A percentile compares a stretch with the other conserved stretches of the same genome.
phyloP scores from a whole-genome alignment of 1,139 yeast genomes.

The Pichia sorboxylosa region DNA sequence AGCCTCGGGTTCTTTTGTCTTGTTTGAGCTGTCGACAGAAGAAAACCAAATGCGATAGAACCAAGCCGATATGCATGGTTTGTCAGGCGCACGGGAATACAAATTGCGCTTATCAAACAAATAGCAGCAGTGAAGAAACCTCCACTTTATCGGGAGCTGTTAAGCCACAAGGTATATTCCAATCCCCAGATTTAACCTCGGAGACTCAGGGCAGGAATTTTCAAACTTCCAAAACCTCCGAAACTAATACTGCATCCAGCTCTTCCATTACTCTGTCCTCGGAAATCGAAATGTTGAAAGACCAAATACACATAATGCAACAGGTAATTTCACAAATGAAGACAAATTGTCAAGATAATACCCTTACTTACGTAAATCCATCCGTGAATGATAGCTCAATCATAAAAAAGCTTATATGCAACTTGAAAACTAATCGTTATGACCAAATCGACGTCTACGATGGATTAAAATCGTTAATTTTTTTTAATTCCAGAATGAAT shows the following conservation, averaged over 20 bases:
- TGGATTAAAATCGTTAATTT: conserved; percentile 22
- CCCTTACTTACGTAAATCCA: background rate
- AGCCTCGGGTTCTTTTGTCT: conserved; percentile 6
- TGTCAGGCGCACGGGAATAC: conserved; percentile 6
- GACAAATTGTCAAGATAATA: background rate
- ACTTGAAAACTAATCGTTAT: conserved; percentile 2
- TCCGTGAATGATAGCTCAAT: background rate
- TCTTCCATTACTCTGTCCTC: background rate
- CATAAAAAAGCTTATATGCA: background rate
- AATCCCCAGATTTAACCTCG: background rate
- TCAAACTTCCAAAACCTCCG: no score
- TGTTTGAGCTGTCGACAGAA: conserved; percentile 6
- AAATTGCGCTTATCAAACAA: conserved; percentile 1
- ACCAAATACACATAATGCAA: background rate
- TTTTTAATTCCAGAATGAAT: conserved; percentile 28
- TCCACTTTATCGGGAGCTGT: background rate
- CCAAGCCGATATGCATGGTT: conserved; percentile 5
- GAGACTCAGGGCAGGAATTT: background rate
- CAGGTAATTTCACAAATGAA: background rate
- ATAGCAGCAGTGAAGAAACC: background rate
- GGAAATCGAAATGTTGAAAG: background rate
- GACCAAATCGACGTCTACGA: conserved; percentile 20
- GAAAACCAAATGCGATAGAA: conserved; percentile 8
- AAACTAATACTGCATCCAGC: background rate
- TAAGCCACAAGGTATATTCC: background rate